phyloP scores from a whole-genome alignment of 2,329 filamentous ascomycete species.

The Aspergillus neotritici region DNA sequence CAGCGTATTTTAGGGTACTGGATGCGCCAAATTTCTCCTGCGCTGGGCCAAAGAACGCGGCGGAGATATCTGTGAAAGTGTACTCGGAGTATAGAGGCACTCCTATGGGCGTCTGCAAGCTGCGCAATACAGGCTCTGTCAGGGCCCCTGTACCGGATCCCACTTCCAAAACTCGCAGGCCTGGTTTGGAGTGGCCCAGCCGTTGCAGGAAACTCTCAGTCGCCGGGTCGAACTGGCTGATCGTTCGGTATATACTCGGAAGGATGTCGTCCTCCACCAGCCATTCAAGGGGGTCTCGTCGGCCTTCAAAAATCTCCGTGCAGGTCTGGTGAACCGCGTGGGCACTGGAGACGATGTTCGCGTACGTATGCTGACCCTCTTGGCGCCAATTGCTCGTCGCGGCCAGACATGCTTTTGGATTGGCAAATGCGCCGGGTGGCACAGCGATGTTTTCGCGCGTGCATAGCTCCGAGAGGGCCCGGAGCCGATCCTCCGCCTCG shows the following conservation, averaged over 20 bases:
- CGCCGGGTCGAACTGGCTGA: neutral
- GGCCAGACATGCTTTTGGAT: too few species aligned
- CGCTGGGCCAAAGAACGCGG: conserved; percentile 25
- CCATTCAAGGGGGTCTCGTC: neutral
- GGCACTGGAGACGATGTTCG: too few species aligned
- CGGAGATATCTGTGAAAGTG: conserved; percentile 29
- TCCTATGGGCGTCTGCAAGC: neutral
- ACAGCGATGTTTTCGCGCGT: too few species aligned
- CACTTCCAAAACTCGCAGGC: conserved; percentile 9
- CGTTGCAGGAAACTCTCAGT: neutral
- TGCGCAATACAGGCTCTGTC: neutral
- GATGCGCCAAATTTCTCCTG: conserved; percentile 19
- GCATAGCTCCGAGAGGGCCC: too few species aligned
- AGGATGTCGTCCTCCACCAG: neutral
- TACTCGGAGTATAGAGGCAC: conserved; percentile 6
- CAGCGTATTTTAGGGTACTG: conserved; percentile 23
- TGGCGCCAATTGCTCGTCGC: too few species aligned
- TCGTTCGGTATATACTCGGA: neutral
- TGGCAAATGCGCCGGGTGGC: too few species aligned
- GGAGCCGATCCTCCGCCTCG: too few species aligned
- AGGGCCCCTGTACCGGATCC: conserved; percentile 18
- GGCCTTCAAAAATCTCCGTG: neutral
- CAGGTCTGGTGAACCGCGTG: too few species aligned
- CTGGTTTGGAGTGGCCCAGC: conserved; percentile 7
- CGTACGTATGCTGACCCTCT: too few species aligned